Evolutionary conservation across 306 rosid genomes (phyloP), one percentile per base, ranked within the genome.

Genomic region (Carpinus fangiana): DNA sequence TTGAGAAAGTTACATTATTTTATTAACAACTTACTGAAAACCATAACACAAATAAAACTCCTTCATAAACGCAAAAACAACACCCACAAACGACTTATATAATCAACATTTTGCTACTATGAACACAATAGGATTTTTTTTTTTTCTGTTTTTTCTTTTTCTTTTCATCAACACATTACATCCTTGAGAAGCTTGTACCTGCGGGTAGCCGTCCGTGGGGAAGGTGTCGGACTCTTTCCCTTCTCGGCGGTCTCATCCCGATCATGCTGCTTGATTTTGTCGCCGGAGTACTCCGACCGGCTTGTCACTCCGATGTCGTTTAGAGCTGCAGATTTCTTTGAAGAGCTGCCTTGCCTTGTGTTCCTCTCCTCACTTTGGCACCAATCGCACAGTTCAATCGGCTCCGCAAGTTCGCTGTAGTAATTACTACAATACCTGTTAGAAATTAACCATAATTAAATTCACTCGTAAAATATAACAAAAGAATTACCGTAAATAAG

Each of bases 131-230:
- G 74, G 62, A 75, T 79, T 36, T 38, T 65, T 7, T 38, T 65
- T 7, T 31, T 56, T 41, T 17, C 26, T 62, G 46, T 54, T 17
- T 21, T 20, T 45, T 14, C 13, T 65, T 38, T 28, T 64, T 52
- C 13, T 34, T 28, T 51, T 41, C 8, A 1, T 73, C 85, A 92
- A 83, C 97, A 94, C 97, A 94, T 90, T 17, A 94, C 98, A 85
- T 94, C 98, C 92, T 94, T 94, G 82, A 94, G 98, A 89, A 94
- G 98, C 97, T 94, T 94, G 82, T 94, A 94, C 97, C 98, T 90
- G 76, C 98, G 96, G 12, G 96, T 86, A 66, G 93, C 75, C 20
- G 93, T 74, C 46, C 97, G 78, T 0, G 98, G 98, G 5, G 97
- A 92, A n/a, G 97, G 93, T 3, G 74, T 56, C n/a, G 87, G 80